These are phyloP conservation scores for Aspergillaceae sp. DNA, from an alignment of 2,329 filamentous ascomycete species.

Conservation along the genomic window DNA sequence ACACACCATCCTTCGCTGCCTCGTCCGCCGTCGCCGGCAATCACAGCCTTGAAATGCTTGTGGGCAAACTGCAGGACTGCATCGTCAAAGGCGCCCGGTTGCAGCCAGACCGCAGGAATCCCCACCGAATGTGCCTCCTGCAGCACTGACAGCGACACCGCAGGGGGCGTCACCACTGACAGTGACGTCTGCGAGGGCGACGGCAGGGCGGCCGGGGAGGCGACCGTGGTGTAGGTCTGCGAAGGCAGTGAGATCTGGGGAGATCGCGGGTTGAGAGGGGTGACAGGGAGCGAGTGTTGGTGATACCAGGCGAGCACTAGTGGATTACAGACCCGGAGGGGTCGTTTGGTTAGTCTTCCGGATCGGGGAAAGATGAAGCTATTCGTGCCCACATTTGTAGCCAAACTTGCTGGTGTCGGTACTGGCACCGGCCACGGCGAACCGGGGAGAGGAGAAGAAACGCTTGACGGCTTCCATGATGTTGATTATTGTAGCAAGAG, in stretches of 20 bases:
- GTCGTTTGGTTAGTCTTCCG: neutral
- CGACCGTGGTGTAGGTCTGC: conserved; percentile 54
- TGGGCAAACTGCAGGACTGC: conserved; percentile 62
- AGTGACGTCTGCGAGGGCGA: conserved; percentile 63
- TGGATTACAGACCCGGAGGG: conserved; percentile 6
- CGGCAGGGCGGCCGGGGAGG: conserved; percentile 57
- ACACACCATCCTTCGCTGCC: conserved; percentile 79
- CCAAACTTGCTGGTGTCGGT: conserved; percentile 79
- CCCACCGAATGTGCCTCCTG: conserved; percentile 68
- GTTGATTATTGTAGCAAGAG: neutral
- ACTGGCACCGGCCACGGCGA: conserved; percentile 84
- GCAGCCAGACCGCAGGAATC: conserved; percentile 72
- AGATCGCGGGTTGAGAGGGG: conserved; percentile 70
- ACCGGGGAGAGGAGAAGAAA: conserved; percentile 72
- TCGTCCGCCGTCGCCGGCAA: conserved; percentile 56
- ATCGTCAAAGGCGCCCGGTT: conserved; percentile 80
- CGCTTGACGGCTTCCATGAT: conserved; percentile 50
- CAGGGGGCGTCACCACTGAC: conserved; percentile 79
- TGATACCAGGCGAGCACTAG: conserved; percentile 88
- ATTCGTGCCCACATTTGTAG: conserved; percentile 59
- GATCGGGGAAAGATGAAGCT: neutral
- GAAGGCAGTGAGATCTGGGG: conserved; percentile 55
- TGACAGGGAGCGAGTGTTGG: conserved; percentile 63
- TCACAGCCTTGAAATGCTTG: conserved; percentile 58
- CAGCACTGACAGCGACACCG: conserved; percentile 64